Percentiles rank a stretch among this genome's conserved stretches.
Evolutionary conservation across 306 rosid genomes (phyloP).

Genomic region (Prunus fruticosa): DNA sequence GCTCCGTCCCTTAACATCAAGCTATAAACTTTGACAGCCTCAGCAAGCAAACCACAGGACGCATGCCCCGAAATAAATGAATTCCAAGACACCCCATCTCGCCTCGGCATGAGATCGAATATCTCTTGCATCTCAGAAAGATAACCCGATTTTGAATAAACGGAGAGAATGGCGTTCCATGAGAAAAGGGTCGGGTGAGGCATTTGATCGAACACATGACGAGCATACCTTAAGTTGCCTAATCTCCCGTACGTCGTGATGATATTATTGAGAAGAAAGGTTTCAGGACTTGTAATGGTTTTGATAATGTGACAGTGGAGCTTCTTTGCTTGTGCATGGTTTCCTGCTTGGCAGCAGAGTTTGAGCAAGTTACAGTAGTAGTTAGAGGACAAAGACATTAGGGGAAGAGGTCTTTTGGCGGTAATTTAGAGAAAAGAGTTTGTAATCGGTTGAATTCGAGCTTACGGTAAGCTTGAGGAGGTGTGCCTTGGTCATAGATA

Average conservation of each 20-base stretch:
- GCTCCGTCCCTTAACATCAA: constrained; percentile 53
- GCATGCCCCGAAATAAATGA: constrained; percentile 66
- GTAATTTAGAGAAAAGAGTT: not conserved
- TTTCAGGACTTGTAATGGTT: constrained; percentile 51
- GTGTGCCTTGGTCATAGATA: not conserved
- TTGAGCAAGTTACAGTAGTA: constrained; percentile 63
- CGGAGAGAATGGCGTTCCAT: constrained; percentile 69
- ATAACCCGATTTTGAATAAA: constrained; percentile 50
- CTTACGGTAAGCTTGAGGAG: not conserved
- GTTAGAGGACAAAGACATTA: constrained; percentile 49
- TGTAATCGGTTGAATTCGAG: not conserved
- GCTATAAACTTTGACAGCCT: constrained; percentile 57
- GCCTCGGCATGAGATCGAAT: constrained; percentile 53
- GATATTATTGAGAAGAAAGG: constrained; percentile 63
- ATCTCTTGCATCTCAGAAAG: constrained; percentile 51
- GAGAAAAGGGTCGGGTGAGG: constrained; percentile 58
- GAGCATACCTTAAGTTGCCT: constrained; percentile 49
- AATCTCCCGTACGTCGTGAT: constrained; percentile 47
- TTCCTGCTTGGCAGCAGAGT: constrained; percentile 44
- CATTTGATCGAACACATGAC: constrained; percentile 59
- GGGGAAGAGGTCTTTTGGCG: not conserved
- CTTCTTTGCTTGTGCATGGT: constrained; percentile 45
- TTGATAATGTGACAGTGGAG: constrained; percentile 64
- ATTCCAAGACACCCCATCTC: constrained; percentile 73
- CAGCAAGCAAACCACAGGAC: constrained; percentile 25